Evolutionary conservation across 192 early-diverging fungal genomes (phyloP), one percentile per base, ranked within the genome.

Genomic region (Cladochytrium replicatum): DNA sequence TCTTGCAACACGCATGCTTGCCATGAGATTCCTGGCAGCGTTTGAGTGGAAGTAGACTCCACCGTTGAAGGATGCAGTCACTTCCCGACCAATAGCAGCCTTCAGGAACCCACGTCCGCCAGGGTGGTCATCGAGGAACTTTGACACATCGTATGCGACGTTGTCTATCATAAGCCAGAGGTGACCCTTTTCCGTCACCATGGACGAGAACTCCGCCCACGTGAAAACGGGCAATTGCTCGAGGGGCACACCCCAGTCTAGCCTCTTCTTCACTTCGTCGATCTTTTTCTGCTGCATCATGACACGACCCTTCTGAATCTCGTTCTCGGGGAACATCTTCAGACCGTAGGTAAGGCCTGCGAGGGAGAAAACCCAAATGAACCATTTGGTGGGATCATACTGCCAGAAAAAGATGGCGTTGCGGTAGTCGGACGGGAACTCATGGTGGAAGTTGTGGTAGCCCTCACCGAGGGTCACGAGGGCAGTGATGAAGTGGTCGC

Each of bases 11-110:
- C 71, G 38, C 69, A 73, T 60, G 3, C 29, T 23, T 6, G 47
- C 37, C 54, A 55, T 41, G 34, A 47, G 54, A 64, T 90, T 86
- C 37, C 87, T 69, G 2, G 91, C 91, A 25, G 85, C 88, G 50
- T 89, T 93, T 56, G 82, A 77, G 60, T 96, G 93, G 57, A 84
- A 69, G 63, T 96, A 92, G 13, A 93, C 74, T 41, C 84, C 88
- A 17, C 93, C 91, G 50, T 93, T 87, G 70, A 93, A 93, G 2
- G 85, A 70, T 9, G 67, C 72, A 6, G 91, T 90, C 57, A 83
- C 78, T 54, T 96, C 88, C 60, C 85, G 84, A 51, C 93, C 93
- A 26, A 92, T 68, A 23, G 67, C 77, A 46, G 69, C 64, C 22
- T 72, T 68, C 51, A 93, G 65, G 52, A 84, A 80, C 15, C 74